Evolutionary conservation across 164 flowering plant species (phyloP).

Genomic region (Nelumbo lutea): DNA sequence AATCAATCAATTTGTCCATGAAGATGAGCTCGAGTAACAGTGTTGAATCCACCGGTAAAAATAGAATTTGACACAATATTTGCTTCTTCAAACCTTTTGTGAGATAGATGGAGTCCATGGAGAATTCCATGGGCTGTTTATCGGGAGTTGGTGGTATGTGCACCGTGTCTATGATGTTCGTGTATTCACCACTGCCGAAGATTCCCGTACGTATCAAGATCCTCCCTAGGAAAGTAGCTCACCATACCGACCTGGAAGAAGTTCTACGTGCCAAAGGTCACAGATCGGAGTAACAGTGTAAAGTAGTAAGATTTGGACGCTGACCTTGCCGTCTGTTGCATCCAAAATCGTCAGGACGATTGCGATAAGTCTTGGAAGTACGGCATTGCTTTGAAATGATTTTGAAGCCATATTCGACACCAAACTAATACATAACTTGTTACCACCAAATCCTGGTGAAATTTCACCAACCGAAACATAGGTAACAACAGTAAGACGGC

Average conservation of each 20-base stretch:
- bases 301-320: no score
- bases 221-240: constrained; percentile 49
- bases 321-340: constrained; percentile 9
- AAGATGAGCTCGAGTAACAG: constrained; percentile 53
- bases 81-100: constrained; percentile 57
- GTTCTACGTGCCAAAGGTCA: constrained; percentile 48
- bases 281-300: constrained; percentile 23
- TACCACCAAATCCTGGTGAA: no score
- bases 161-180: constrained; percentile 47
- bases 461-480: no score
- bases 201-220: constrained; percentile 59
- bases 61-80: constrained; percentile 61
- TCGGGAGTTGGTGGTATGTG: constrained; percentile 70
- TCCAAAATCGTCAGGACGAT: constrained; percentile 38
- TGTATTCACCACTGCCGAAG: constrained; percentile 33
- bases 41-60: constrained; percentile 65
- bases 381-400: constrained; percentile 40
- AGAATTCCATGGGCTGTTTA: constrained; percentile 40
- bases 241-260: constrained; percentile 51
- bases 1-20: constrained; percentile 67
- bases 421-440: no score
- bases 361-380: constrained; percentile 34
- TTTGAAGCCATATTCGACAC: constrained; percentile 43
- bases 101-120: constrained; percentile 42
- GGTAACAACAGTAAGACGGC: no score